These are phyloP conservation scores for Gorgonomyces haynaldii DNA, from an alignment of 192 early-diverging fungal species.

Conservation along the genomic window DNA sequence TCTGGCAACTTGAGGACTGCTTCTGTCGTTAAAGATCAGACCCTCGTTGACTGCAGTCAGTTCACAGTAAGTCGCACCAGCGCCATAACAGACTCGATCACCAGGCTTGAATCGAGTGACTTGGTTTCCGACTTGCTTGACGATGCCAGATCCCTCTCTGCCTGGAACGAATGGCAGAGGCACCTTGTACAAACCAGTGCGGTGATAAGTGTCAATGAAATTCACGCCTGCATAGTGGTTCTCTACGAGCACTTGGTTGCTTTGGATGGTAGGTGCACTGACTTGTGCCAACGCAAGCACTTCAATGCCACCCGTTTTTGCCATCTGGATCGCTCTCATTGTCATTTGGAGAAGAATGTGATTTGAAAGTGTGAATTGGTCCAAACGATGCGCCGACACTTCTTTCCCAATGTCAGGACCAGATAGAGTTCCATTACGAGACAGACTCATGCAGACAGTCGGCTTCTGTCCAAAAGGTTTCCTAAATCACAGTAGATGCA, in stretches of 20 bases:
- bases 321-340: no score
- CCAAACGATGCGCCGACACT: no score
- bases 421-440: constrained; percentile 30
- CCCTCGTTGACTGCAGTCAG: constrained; percentile 39
- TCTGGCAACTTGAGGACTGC: constrained; percentile 28
- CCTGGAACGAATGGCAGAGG: constrained; percentile 59
- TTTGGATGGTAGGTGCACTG: not conserved
- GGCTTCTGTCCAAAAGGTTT: constrained; percentile 56
- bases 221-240: constrained; percentile 74
- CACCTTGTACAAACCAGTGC: constrained; percentile 62
- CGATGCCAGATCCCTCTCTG: constrained; percentile 66
- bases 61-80: constrained; percentile 58
- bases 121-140: constrained; percentile 59
- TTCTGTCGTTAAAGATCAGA: no score
- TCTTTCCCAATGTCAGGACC: constrained; percentile 1
- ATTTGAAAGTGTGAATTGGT: not conserved
- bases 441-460: constrained; percentile 31
- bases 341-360: not conserved
- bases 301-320: no score
- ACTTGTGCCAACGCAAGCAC: no score
- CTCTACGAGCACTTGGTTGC: constrained; percentile 52
- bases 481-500: constrained; percentile 24
- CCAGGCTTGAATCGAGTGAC: constrained; percentile 57
- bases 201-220: constrained; percentile 85
- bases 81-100: constrained; percentile 70